These are phyloP conservation scores for Gossypium gossypioides DNA, from an alignment of 441 rosid genomes.

Conservation along the genomic window DNA sequence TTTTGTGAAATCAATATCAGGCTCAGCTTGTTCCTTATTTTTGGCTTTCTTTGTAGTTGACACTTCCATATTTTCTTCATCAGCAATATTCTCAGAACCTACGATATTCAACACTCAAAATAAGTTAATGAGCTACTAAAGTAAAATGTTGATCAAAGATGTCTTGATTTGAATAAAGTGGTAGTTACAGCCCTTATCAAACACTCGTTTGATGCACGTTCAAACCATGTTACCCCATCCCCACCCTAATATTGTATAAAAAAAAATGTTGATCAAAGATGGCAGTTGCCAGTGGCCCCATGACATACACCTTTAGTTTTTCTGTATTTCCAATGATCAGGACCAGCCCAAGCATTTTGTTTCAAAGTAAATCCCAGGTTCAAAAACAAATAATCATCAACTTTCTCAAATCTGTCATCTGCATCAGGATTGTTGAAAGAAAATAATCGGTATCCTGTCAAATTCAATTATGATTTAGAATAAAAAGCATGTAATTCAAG, in stretches of 20 bases:
- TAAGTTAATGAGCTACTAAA: conserved; percentile 13
- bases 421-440: conserved; percentile 31
- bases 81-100: conserved; percentile 39
- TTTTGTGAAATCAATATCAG: conserved; percentile 64
- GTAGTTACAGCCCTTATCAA: too few species aligned
- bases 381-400: conserved; percentile 50
- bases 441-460: conserved; percentile 44
- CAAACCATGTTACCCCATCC: too few species aligned
- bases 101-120: conserved; percentile 11
- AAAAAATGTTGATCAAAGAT: neutral
- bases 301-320: conserved; percentile 50
- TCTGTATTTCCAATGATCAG: conserved; percentile 84
- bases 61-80: conserved; percentile 34
- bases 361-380: conserved; percentile 58
- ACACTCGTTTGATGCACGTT: too few species aligned
- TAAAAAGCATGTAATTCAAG: neutral
- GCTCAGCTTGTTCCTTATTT: conserved; percentile 54
- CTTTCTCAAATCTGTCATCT: conserved; percentile 44
- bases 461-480: conserved; percentile 1
- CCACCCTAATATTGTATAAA: too few species aligned
- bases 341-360: conserved; percentile 95
- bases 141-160: conserved; percentile 4
- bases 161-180: too few species aligned
- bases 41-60: conserved; percentile 41
- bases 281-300: neutral